Conservation (phyloP, 2,329 filamentous ascomycete species). For the Xylaria sp. region DNA sequence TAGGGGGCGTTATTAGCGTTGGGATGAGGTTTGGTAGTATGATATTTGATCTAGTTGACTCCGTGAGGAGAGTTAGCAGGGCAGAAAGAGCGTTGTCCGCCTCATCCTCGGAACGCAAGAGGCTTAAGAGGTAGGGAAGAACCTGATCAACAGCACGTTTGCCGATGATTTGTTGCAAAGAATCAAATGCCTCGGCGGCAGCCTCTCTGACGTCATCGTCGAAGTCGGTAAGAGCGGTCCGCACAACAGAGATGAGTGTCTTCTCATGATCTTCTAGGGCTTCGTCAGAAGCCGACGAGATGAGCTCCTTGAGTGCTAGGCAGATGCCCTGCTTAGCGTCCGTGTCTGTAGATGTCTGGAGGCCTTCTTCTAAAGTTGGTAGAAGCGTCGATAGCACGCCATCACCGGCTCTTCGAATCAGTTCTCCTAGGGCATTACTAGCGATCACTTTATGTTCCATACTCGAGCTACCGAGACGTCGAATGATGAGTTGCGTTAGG, state of each 20-base stretch:
- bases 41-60: constrained; percentile 92
- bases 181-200: constrained; percentile 96
- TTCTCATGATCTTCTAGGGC: constrained; percentile 94
- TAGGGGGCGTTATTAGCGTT: constrained; percentile 88
- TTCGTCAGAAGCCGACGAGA: constrained; percentile 87
- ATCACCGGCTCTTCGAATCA: constrained; percentile 96
- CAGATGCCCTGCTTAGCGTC: constrained; percentile 98
- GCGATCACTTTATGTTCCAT: constrained; percentile 99
- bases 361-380: constrained; percentile 90
- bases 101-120: constrained; percentile 86
- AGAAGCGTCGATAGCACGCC: constrained; percentile 87
- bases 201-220: constrained; percentile 92
- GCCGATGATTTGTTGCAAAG: constrained; percentile 90
- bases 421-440: constrained; percentile 93
- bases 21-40: constrained; percentile 97
- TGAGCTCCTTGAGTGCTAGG: constrained; percentile 92
- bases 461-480: constrained; percentile 91
- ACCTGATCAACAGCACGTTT: constrained; percentile 97
- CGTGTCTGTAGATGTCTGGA: constrained; percentile 87
- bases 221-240: constrained; percentile 89
- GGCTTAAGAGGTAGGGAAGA: constrained; percentile 86
- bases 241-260: constrained; percentile 91
- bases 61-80: constrained; percentile 91
- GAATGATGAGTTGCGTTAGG: constrained; percentile 92
- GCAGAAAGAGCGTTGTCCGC: constrained; percentile 94